Evolutionary conservation across 371 early-diverging fungal genomes (phyloP), one percentile per base, ranked within the genome.

Genomic region (Smittium mucronatum): DNA sequence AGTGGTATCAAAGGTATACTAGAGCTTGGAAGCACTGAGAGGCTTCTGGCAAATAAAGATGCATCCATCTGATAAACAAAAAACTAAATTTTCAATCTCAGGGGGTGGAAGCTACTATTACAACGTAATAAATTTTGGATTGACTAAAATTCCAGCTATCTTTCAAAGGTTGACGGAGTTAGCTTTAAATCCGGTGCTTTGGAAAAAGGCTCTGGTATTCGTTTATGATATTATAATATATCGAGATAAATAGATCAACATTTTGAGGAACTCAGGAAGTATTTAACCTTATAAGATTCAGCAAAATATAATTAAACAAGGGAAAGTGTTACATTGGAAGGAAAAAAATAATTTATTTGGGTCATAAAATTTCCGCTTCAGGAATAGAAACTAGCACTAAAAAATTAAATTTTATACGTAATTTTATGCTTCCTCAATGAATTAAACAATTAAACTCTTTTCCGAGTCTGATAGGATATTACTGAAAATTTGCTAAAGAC

Each of bases 81-180:
- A 85, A 34, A 85, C 86, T 0, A 83, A 84, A 0, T 85, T 87
- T 73, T 21, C 65, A 2, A 21, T 65, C 2, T 34, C 65, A 65
- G 65, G 65, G n/a, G 36, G 65, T 36, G 65, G 65, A 32, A 21
- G 2, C 8, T 65, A 5, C 34, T 65, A 34, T 33, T 65, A 65
- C 34, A 65, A 65, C 34, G 65, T 33, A 28, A 65, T 65, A 34
- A 26, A 26, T n/a, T 65, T 65, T 65, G 65, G 65, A 17, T 34
- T 65, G 1, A 5, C 2, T n/a, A 65, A 65, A 26, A 65, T 26
- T n/a, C 65, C 65, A 31, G 65, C 65, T 5, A 31, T 34, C 8
- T 65, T 65, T n/a, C 65, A 65, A 33, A 26, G 65, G 2, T 33
- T 65, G 34, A 65, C 34, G 65, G 65, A 65, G n/a, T 2, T 5